These are phyloP conservation scores for Kodamaea lidongshanica DNA, from an alignment of 805 yeast genomes.

Conservation along the genomic window DNA sequence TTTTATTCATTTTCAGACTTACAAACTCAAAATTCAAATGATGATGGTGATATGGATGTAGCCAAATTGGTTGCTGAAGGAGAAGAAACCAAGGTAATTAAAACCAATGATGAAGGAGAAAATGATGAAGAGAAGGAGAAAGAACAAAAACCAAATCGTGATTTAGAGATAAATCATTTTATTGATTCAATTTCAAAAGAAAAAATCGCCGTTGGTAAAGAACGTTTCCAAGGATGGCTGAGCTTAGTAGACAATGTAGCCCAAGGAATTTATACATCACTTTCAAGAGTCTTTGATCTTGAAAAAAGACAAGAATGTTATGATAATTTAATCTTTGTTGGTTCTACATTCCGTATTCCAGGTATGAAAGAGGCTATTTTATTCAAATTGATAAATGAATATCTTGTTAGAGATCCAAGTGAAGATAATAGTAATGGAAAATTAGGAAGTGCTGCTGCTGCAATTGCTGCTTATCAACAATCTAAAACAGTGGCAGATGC, in stretches of 20 bases:
- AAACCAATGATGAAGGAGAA: slow-evolving; percentile 18
- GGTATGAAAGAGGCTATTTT: slow-evolving; percentile 73
- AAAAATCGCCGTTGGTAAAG: slow-evolving; percentile 71
- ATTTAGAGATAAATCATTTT: slow-evolving; percentile 68
- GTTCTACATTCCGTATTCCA: slow-evolving; percentile 65
- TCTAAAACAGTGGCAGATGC: slow-evolving; percentile 28
- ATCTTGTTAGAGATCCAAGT: slow-evolving; percentile 37
- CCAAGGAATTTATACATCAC: slow-evolving; percentile 44
- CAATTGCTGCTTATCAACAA: slow-evolving; percentile 39
- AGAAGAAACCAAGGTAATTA: slow-evolving; percentile 26
- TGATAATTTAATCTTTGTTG: slow-evolving; percentile 75
- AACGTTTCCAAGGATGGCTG: slow-evolving; percentile 77
- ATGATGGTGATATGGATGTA: slow-evolving; percentile 77
- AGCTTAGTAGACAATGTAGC: slow-evolving; percentile 52
- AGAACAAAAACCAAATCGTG: slow-evolving; percentile 50
- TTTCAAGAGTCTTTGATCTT: slow-evolving; percentile 58
- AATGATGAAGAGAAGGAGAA: slow-evolving; percentile 22
- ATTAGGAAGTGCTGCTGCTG: slow-evolving; percentile 28
- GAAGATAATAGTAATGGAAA: slow-evolving; percentile 20
- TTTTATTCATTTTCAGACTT: slow-evolving; percentile 55
- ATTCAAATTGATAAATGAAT: slow-evolving; percentile 50
- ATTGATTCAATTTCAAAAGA: slow-evolving; percentile 51
- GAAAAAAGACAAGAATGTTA: slow-evolving; percentile 74
- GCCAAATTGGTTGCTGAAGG: slow-evolving; percentile 84
- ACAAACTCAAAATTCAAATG: slow-evolving; percentile 30